phyloP scores from a whole-genome alignment of 2,329 filamentous ascomycete genomes.

The Uncinocarpus reesii region DNA sequence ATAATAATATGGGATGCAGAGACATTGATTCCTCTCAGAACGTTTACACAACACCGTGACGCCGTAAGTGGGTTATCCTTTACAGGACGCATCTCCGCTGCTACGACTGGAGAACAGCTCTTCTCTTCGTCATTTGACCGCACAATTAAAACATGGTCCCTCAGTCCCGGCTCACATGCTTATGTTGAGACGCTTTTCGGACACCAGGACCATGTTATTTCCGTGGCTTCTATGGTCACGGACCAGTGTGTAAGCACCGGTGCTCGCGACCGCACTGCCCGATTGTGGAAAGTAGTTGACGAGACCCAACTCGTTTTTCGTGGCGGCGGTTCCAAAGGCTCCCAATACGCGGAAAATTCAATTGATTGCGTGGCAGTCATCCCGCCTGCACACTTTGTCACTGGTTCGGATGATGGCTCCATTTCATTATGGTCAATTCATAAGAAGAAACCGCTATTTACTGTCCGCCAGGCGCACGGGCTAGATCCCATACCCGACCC shows the following conservation, averaged over 20 bases:
- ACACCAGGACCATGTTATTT: slow-evolving; percentile 82
- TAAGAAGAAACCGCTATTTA: slow-evolving; percentile 89
- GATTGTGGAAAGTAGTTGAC: slow-evolving; percentile 92
- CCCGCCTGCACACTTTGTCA: slow-evolving; percentile 84
- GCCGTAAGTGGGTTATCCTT: slow-evolving; percentile 78
- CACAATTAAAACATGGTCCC: slow-evolving; percentile 89
- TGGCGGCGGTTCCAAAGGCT: slow-evolving; percentile 52
- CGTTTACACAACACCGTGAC: slow-evolving; percentile 87
- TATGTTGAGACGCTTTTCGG: slow-evolving; percentile 95
- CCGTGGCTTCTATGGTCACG: slow-evolving; percentile 69
- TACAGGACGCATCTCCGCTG: slow-evolving; percentile 56
- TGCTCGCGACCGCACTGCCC: slow-evolving; percentile 77
- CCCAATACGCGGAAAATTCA: slow-evolving; percentile 60
- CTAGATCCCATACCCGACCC: slow-evolving; percentile 61
- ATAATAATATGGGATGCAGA: slow-evolving; percentile 81
- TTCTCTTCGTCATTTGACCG: slow-evolving; percentile 86
- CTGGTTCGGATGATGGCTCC: slow-evolving; percentile 81
- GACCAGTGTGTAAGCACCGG: slow-evolving; percentile 89
- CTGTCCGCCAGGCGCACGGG: slow-evolving; percentile 71
- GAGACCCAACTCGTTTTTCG: slow-evolving; percentile 93
- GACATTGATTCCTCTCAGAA: slow-evolving; percentile 64
- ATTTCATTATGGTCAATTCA: slow-evolving; percentile 78
- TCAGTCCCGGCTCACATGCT: slow-evolving; percentile 65
- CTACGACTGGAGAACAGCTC: slow-evolving; percentile 61
- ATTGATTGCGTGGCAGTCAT: slow-evolving; percentile 89